phyloP scores from a whole-genome alignment of 208 protist genomes.

The Crithidia bombi region DNA sequence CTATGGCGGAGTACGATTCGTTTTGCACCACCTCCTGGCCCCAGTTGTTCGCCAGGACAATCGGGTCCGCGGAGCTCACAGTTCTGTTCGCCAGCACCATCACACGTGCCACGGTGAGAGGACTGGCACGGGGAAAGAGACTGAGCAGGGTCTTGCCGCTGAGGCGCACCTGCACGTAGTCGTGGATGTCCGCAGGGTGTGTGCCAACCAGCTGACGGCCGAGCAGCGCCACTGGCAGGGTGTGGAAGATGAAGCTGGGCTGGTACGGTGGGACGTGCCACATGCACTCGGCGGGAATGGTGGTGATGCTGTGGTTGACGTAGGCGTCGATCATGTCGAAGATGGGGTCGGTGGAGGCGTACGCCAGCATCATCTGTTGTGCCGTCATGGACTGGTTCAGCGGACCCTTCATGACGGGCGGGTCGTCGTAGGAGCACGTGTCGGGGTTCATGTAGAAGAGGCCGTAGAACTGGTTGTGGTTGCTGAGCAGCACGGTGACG shows the following conservation, averaged over 20 bases:
- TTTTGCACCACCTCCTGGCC: conserved; percentile 2
- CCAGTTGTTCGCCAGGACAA: conserved; percentile 31
- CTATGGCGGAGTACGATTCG: background rate
- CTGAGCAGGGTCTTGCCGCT: background rate
- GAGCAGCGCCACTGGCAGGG: background rate
- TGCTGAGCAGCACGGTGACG: background rate
- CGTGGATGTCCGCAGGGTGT: background rate
- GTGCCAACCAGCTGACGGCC: background rate
- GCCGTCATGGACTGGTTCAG: background rate
- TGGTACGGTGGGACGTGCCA: background rate
- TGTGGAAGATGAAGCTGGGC: background rate
- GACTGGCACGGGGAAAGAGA: background rate
- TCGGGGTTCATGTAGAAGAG: background rate
- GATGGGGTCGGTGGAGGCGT: background rate
- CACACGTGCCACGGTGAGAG: background rate
- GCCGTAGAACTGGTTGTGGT: background rate
- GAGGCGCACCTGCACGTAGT: background rate
- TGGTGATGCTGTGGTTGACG: background rate
- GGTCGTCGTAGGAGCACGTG: background rate
- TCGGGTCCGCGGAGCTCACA: background rate
- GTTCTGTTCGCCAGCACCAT: conserved; percentile 1
- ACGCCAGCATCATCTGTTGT: background rate
- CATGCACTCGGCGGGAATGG: background rate
- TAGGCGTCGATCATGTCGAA: background rate
- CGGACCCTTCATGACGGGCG: background rate